These are phyloP conservation scores for Galerina marginata DNA, from an alignment of 768 basidiomycete genomes.

Conservation along the genomic window DNA sequence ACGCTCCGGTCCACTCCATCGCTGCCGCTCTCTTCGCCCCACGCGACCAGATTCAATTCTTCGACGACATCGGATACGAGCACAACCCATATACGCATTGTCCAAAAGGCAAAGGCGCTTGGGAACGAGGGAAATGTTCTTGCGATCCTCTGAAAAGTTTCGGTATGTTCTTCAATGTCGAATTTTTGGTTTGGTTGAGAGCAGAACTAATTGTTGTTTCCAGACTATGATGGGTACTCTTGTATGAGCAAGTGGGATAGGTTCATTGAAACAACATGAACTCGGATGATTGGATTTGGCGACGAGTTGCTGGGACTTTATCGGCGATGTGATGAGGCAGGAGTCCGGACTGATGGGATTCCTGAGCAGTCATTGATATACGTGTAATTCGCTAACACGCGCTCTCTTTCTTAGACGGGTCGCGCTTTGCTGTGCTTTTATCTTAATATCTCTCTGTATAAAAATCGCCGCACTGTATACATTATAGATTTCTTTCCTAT, in stretches of 20 bases:
- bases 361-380: no score
- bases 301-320: no score
- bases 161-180: conserved; percentile 42
- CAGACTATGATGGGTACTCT: conserved; percentile 64
- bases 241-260: conserved; percentile 61
- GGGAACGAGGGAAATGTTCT: conserved; percentile 65
- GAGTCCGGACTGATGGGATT: no score
- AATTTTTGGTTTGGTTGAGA: background rate
- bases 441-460: no score
- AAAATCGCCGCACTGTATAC: no score
- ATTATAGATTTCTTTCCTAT: no score
- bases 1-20: conserved; percentile 74
- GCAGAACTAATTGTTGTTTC: background rate
- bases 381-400: no score
- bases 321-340: no score
- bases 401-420: no score
- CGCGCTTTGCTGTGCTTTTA: no score
- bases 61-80: conserved; percentile 78
- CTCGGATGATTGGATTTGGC: background rate
- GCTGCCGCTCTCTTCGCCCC: conserved; percentile 64
- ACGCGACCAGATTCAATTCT: conserved; percentile 72
- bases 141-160: conserved; percentile 64
- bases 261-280: conserved; percentile 27
- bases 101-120: conserved; percentile 48
- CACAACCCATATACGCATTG: conserved; percentile 81